A percentile compares a stretch with the other conserved stretches of the same genome.
phyloP scores from a whole-genome alignment of 140 eudicot species.

The Erigeron philadelphicus region DNA sequence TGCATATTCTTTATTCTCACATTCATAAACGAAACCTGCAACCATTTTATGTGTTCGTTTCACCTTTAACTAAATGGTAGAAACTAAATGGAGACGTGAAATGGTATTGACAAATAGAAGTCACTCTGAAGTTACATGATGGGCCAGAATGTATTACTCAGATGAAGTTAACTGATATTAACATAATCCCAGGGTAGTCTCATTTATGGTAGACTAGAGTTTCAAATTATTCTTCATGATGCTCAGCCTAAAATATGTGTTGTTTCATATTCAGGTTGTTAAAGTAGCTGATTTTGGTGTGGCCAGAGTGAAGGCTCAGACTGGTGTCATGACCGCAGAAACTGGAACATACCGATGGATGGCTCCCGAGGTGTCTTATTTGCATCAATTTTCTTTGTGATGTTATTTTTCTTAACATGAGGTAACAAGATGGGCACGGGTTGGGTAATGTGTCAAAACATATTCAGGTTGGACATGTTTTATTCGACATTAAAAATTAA shows the following conservation, averaged over 20 bases:
- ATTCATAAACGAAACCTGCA: no score
- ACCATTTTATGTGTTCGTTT: no score
- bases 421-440: neutral
- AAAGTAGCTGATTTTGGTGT: constrained; percentile 99
- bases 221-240: neutral
- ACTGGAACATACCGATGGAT: constrained; percentile 98
- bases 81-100: no score
- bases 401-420: neutral
- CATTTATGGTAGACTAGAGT: no score
- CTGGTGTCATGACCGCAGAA: constrained; percentile 98
- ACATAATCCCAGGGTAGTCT: no score
- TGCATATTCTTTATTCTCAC: no score
- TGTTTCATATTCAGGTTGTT: constrained; percentile 56
- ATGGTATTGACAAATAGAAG: no score
- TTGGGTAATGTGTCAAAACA: neutral
- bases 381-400: neutral
- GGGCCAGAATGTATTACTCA: no score
- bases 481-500: no score
- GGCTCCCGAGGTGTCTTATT: constrained; percentile 89
- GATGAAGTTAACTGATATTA: neutral
- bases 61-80: no score
- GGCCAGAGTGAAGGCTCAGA: constrained; percentile 90
- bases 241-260: neutral
- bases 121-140: no score
- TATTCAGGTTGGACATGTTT: neutral